Evolutionary conservation across 176 grass and related monocot species (phyloP).

Genomic region (Panicum miliaceum): DNA sequence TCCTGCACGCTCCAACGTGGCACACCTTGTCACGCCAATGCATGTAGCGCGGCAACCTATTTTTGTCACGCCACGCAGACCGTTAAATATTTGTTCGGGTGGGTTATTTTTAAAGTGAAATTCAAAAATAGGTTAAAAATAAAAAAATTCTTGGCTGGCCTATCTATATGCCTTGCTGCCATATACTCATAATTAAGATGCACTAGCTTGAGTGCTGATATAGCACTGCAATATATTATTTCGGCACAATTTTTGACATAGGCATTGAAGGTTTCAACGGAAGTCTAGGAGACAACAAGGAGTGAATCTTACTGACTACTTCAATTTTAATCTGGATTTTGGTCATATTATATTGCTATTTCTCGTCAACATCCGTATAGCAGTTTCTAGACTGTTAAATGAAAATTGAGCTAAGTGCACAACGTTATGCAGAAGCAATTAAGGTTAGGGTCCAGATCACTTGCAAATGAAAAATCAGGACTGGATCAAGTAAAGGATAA

Average conservation of each 20-base stretch:
- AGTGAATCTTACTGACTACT: slow-evolving; percentile 69
- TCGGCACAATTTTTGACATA: slow-evolving; percentile 55
- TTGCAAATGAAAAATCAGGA: no score
- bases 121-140: no score
- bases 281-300: slow-evolving; percentile 78
- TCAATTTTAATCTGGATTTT: slow-evolving; percentile 78
- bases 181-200: slow-evolving; percentile 3
- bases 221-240: slow-evolving; percentile 19
- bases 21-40: no score
- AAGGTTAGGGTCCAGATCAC: no score
- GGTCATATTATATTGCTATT: slow-evolving; percentile 19
- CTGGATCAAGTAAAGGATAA: slow-evolving; percentile 57
- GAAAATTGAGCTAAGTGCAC: slow-evolving; percentile 4
- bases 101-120: no score
- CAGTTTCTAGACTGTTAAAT: slow-evolving; percentile 19
- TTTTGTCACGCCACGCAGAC: no score
- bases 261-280: slow-evolving; percentile 70
- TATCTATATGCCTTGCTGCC: slow-evolving; percentile 1
- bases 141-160: not conserved
- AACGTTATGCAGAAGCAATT: slow-evolving; percentile 44
- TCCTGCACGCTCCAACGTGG: no score
- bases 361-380: slow-evolving; percentile 7
- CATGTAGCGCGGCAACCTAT: no score
- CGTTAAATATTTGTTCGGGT: no score
- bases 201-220: slow-evolving; percentile 31